Percentiles rank a stretch among this genome's conserved stretches.
phyloP scores from a whole-genome alignment of 2,329 filamentous ascomycete genomes.

The Scytalidium lignicola region DNA sequence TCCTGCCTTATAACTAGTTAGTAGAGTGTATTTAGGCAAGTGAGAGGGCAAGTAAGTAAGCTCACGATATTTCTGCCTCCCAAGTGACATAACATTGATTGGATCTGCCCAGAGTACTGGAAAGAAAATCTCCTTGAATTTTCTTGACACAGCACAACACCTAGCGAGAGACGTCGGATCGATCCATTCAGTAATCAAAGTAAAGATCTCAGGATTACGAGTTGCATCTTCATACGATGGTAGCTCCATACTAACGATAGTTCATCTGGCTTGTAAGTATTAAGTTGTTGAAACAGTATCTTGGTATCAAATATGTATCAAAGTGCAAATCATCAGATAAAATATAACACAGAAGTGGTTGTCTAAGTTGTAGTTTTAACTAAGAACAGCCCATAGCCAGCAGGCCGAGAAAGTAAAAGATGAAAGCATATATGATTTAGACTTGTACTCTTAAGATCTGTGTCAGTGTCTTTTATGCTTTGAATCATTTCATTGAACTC shows the following conservation, averaged over 20 bases:
- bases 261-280: neutral
- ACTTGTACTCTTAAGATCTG: too few species aligned
- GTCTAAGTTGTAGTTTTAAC: too few species aligned
- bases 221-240: slow-evolving; percentile 16
- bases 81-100: slow-evolving; percentile 6
- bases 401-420: too few species aligned
- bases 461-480: too few species aligned
- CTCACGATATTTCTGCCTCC: neutral
- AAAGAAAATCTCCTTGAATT: slow-evolving; percentile 9
- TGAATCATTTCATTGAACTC: too few species aligned
- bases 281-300: neutral
- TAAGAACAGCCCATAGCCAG: too few species aligned
- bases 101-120: slow-evolving; percentile 18
- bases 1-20: neutral
- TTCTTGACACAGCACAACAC: slow-evolving; percentile 11
- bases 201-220: slow-evolving; percentile 1
- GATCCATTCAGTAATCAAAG: slow-evolving; percentile 14
- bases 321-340: too few species aligned
- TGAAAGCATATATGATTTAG: too few species aligned
- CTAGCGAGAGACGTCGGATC: slow-evolving; percentile 4
- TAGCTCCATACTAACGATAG: slow-evolving; percentile 13
- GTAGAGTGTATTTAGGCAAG: slow-evolving; percentile 6
- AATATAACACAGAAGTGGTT: too few species aligned
- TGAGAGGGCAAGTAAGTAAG: slow-evolving; percentile 27
- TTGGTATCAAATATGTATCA: too few species aligned